Base-by-base conservation (phyloP, 805 yeast species). In the Brettanomyces naardenensis region DNA sequence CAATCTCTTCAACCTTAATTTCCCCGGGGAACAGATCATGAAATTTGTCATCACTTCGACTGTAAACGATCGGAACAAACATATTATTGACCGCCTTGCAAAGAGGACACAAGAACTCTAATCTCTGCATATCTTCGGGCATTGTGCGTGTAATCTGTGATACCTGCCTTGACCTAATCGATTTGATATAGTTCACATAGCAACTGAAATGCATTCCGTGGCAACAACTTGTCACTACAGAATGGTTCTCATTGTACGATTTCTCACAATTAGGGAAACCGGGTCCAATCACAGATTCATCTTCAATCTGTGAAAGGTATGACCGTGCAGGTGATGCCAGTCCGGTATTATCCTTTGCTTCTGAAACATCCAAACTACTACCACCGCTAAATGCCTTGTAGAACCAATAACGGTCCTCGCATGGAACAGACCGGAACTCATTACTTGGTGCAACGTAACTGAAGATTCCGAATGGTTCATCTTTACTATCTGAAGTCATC, bases 171-270 rank as follows among this genome's bases (percentile, higher is more conserved):
- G 68, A 59, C 36, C 73, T 64, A 31, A 71, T 66, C n/a, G 79
- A 71, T 23, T 66, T 64, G 51, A 81, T 57, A 51, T 77, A 84
- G 41, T 77, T 76, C 37, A 74, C 58, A 50, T 80, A 81, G 54
- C 98, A 90, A 14, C 73, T 67, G 43, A 73, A 76, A 57, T 90
- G 98, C 79, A 90, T 81, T 2, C 95, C 94, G 59, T 90, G 98
- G 1, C 96, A 95, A 64, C 98, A 90, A 36, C 95, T 80, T 43
- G 77, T 72, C 3, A 80, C 66, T 1, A 82, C 69, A 6, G 71
- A 55, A 40, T 68, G 66, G 33, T 62, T 62, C 29, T 72, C 66
- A 29, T 61, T 59, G 33, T 60, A 40, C 44, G 59, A 40, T 17
- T 56, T 56, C 15, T 54, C 58, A 6, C 47, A 51, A 4, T 51